These are phyloP conservation scores for Kuraishia capsulata DNA, from an alignment of 805 yeast genomes.

Conservation along the genomic window DNA sequence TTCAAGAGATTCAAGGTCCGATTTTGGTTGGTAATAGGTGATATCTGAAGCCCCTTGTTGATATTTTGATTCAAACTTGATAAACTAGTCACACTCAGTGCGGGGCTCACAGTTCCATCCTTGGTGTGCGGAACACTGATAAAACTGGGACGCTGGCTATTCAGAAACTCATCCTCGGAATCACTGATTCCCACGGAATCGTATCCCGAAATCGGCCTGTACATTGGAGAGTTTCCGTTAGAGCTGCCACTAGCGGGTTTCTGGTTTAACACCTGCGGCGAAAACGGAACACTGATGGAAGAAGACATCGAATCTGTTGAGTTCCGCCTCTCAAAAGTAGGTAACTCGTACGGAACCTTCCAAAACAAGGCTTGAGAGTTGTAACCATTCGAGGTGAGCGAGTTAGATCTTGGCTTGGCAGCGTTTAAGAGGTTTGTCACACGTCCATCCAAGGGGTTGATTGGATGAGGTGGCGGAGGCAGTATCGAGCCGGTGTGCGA, in stretches of 20 bases:
- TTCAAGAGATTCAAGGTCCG: constrained; percentile 8
- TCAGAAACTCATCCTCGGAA: constrained; percentile 22
- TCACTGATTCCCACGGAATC: constrained; percentile 20
- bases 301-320: constrained; percentile 44
- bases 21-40: background rate
- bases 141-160: constrained; percentile 6
- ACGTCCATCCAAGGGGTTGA: background rate
- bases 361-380: constrained; percentile 27
- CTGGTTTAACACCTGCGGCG: background rate
- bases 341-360: constrained; percentile 57
- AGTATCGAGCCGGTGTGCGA: background rate
- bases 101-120: constrained; percentile 15
- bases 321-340: constrained; percentile 28
- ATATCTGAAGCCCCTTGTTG: constrained; percentile 13
- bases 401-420: background rate
- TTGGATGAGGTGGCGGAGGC: background rate
- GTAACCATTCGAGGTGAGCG: background rate
- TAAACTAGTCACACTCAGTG: constrained; percentile 14
- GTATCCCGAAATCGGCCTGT: constrained; percentile 6
- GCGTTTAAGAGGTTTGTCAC: background rate
- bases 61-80: constrained; percentile 15
- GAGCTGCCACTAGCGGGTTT: background rate
- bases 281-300: constrained; percentile 25
- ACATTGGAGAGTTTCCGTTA: background rate
- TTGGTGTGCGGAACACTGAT: constrained; percentile 2